A percentile compares a stretch with the other conserved stretches of the same genome.
phyloP scores from a whole-genome alignment of 2,329 filamentous ascomycete genomes.

The Alternaria solani region DNA sequence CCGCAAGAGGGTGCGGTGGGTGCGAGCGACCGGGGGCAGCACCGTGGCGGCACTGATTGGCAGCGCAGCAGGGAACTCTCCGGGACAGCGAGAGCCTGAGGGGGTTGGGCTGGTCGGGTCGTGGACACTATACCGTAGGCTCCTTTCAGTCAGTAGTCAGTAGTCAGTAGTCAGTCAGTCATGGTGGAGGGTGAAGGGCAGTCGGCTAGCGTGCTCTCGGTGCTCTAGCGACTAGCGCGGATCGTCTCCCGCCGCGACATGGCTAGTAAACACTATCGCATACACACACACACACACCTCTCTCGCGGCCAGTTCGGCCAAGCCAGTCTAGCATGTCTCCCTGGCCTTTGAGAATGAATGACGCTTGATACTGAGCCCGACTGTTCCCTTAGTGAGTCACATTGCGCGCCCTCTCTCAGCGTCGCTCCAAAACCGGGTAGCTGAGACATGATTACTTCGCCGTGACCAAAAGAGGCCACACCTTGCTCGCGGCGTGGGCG shows the following conservation, averaged over 20 bases:
- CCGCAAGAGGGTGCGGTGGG: conserved; percentile 18
- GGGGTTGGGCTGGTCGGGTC: conserved; percentile 1
- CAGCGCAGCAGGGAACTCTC: conserved; percentile 14
- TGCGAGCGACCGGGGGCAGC: conserved; percentile 21
- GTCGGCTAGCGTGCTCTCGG: conserved; percentile 4
- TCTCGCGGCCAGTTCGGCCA: conserved; percentile 5
- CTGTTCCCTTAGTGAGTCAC: conserved; percentile 40
- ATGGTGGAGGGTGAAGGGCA: conserved; percentile 12
- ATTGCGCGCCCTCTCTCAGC: conserved; percentile 26
- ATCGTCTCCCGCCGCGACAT: conserved; percentile 31
- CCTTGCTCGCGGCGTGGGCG: conserved; percentile 31
- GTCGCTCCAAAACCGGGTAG: conserved; percentile 12
- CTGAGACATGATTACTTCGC: conserved; percentile 28
- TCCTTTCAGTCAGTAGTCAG: no score
- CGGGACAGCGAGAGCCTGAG: neutral
- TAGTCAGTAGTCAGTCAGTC: neutral
- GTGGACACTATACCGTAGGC: neutral
- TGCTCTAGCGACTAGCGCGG: conserved; percentile 20
- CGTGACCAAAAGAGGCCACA: conserved; percentile 44
- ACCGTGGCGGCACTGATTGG: conserved; percentile 43
- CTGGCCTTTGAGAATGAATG: conserved; percentile 5
- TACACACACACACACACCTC: conserved; percentile 5
- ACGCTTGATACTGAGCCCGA: conserved; percentile 9
- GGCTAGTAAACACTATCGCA: neutral
- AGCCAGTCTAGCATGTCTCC: neutral